Base-by-base conservation (phyloP, 163 green algal species). In the Scenedesmus sp. region DNA sequence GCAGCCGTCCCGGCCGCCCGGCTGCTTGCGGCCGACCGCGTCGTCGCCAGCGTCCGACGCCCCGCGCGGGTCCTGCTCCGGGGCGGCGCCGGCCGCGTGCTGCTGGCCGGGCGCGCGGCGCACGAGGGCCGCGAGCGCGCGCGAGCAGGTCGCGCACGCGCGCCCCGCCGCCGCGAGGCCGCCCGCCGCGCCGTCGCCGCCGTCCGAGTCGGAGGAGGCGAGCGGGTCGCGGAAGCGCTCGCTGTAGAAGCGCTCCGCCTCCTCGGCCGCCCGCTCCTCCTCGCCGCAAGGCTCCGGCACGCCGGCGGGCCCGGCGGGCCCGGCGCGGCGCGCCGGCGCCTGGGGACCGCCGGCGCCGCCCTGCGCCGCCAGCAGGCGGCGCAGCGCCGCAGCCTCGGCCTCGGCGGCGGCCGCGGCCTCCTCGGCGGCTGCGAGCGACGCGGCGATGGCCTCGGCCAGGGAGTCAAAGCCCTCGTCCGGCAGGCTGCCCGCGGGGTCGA, bases 81-180 rank as follows among this genome's bases (percentile, higher is more conserved):
- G 9, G 26, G 56, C 14, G 28, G 28, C 9, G 28, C 22, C 11
- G 24, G 28, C 36, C 56, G 60, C 26, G 26, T 62, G 47, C 63
- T 72, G 62, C 62, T 36, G 62, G 45, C 64, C 47, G 0, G 11
- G 26, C 45, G 64, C 18, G 29, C 64, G 60, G 64, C 45, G 47
- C 2, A 62, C 48, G 7, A 74, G 34, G 22, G 45, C 34, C 0
- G 45, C 33, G 26, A 74, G 53, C 47, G 60, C 13, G 3, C 64
- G 29, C 0, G 26, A n/a, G 20, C 45, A 62, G 31, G 64, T 42
- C 17, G n/a, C 45, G 0, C 45, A 28, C 26, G 60, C 45, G 18
- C 42, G 33, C n/a, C 45, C 20, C 53, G 13, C 50, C 50, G 13
- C 50, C 10, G 50, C 50, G 24, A n/a, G 14, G 50, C n/a, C n/a